A percentile compares a stretch with the other conserved stretches of the same genome.
Conservation (phyloP, 495 filamentous ascomycete species). For the Penicillium taxi region DNA sequence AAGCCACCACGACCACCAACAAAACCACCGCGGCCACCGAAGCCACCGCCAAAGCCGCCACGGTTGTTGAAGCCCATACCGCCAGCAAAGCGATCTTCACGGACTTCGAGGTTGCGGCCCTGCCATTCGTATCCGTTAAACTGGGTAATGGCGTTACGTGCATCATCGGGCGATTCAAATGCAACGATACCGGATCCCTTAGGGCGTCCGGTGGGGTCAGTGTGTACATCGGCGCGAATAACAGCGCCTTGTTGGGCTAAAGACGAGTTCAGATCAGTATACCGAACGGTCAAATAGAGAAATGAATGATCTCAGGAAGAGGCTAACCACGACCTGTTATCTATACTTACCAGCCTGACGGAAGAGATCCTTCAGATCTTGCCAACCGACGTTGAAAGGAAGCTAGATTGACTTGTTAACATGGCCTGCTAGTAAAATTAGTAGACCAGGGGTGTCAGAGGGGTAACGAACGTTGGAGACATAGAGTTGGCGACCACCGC, state of each 20-base stretch:
- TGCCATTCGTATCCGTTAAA: conserved; percentile 99
- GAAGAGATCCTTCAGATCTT: conserved; percentile 98
- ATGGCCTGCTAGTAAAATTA: conserved; percentile 10
- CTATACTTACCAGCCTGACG: conserved; percentile 82
- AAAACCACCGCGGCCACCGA: conserved; percentile 12
- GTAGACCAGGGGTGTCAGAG: conserved; percentile 19
- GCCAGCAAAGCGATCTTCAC: conserved; percentile 88
- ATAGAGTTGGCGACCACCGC: conserved; percentile 80
- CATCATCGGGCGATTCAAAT: conserved; percentile 90
- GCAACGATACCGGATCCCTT: conserved; percentile 95
- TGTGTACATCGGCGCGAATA: conserved; percentile 92
- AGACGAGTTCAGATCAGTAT: conserved; percentile 29
- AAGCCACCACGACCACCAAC: conserved; percentile 32
- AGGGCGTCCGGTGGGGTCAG: conserved; percentile 83
- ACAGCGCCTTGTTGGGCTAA: conserved; percentile 68
- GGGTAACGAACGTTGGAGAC: conserved; percentile 90
- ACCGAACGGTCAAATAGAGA: conserved; percentile 12
- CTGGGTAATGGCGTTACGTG: conserved; percentile 88
- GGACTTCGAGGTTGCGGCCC: conserved; percentile 84
- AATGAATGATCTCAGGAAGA: conserved; percentile 9
- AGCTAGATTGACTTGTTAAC: conserved; percentile 55
- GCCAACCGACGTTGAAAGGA: conserved; percentile 96
- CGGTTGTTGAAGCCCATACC: conserved; percentile 36
- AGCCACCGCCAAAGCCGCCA: conserved; percentile 41
- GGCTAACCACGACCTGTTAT: not conserved